Evolutionary conservation across 2,329 filamentous ascomycete genomes (phyloP), one percentile per base, ranked within the genome.

Genomic region (Capronia epimyces): DNA sequence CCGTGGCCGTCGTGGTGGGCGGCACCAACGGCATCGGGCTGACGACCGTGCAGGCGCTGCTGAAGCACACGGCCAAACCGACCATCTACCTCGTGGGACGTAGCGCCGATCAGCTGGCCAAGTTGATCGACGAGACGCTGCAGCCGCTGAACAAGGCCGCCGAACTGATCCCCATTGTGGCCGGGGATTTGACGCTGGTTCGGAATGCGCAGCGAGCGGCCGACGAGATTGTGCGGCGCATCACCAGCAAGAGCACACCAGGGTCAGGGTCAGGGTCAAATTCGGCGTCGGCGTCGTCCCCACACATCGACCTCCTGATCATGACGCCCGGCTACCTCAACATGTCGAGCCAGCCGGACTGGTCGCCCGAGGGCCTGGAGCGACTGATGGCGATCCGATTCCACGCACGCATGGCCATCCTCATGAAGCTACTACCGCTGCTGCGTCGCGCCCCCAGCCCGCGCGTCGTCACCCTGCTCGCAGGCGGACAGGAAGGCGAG

Each of bases 401-500:
- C 65, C 83, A 83, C 65, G 71, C 76, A 3, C 80, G 81, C 16
- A 72, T 77, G 55, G 77, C 78, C 32, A 78, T 83, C 60, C 70
- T 77, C 10, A 50, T 71, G 39, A 80, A 81, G 47, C 72, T 85
- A 0, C 73, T 83, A 7, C 80, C 81, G 0, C 69, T 53, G 20
- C 49, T 59, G n/a, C 52, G 52, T 22, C 9, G 13, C 3, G 25
- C 51, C 21, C 49, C 51, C 20, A 41, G 41, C 3, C 56, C 56
- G 12, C 76, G 80, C 7, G 76, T 81, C 7, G 71, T 82, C 20
- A 75, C 67, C n/a, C 72, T 82, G n/a, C 66, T 78, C 1, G 74
- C 72, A 0, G 77, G 69, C 3, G 74, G 75, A n/a, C 69, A 71
- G 12, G 80, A 83, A 66, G 73, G 74, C 3, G 51, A 66, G 2